These are phyloP conservation scores for Aspergillus terreus DNA, from an alignment of 2,329 filamentous ascomycete species.

Conservation along the genomic window DNA sequence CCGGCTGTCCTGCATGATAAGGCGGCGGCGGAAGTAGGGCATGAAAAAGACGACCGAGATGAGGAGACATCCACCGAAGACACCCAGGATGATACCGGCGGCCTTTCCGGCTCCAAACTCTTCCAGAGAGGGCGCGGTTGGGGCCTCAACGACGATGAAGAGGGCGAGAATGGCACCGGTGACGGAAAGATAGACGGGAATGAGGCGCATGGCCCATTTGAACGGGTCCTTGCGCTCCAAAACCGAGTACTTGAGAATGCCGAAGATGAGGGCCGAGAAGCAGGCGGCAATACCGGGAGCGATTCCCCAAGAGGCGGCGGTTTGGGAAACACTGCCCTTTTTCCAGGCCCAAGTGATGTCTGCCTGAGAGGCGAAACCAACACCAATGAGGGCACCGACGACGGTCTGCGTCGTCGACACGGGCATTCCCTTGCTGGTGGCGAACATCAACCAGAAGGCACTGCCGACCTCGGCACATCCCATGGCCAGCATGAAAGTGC, in stretches of 20 bases:
- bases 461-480: conserved; percentile 32
- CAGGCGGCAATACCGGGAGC: conserved; percentile 47
- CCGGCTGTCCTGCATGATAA: conserved; percentile 19
- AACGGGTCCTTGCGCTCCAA: conserved; percentile 49
- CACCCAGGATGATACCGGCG: conserved; percentile 23
- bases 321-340: conserved; percentile 44
- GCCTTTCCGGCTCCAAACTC: conserved; percentile 24
- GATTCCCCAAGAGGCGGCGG: conserved; percentile 48
- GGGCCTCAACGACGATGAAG: conserved; percentile 52
- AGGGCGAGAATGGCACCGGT: conserved; percentile 52
- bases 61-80: conserved; percentile 23
- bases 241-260: conserved; percentile 48
- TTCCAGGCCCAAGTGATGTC: conserved; percentile 34
- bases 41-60: conserved; percentile 23
- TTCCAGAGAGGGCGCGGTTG: conserved; percentile 20
- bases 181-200: conserved; percentile 48
- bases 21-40: conserved; percentile 26
- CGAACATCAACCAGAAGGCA: conserved; percentile 35
- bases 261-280: conserved; percentile 50
- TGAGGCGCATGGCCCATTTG: conserved; percentile 47
- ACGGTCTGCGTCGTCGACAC: conserved; percentile 43
- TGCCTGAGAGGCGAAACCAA: conserved; percentile 22
- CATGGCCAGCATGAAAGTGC: conserved; percentile 39
- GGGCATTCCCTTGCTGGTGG: conserved; percentile 34
- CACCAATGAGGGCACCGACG: conserved; percentile 33